Conservation (phyloP, 208 protist genomes). For the Acanthamoeba healyi region DNA sequence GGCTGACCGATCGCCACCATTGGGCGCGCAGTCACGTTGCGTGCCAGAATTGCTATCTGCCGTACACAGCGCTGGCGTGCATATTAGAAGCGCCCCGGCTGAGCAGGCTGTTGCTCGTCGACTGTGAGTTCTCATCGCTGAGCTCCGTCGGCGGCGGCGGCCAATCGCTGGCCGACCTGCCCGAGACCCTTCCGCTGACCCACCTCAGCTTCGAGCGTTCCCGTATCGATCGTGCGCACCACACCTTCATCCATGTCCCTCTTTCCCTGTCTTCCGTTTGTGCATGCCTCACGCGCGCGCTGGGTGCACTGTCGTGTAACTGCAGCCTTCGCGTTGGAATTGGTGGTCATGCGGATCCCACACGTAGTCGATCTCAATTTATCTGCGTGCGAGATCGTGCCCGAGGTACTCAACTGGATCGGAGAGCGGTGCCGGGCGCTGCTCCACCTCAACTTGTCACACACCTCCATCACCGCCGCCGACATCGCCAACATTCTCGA, state of each 20-base stretch:
- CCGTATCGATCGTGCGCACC: not conserved
- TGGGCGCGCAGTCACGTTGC: not conserved
- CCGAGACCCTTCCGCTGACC: not conserved
- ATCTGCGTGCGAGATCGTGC: not conserved
- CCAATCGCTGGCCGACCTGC: not conserved
- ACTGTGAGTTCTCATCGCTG: slow-evolving; percentile 22
- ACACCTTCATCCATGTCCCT: not conserved
- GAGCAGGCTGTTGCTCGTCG: not conserved
- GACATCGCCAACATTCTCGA: not conserved
- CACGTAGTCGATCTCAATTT: not conserved
- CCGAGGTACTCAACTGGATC: not conserved
- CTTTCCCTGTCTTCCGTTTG: too few relatives aligned
- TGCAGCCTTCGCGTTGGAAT: not conserved
- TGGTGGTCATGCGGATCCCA: not conserved
- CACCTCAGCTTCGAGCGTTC: not conserved
- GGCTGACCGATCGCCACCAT: too few relatives aligned
- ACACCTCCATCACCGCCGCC: not conserved
- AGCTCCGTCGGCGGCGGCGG: not conserved
- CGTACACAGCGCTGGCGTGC: not conserved
- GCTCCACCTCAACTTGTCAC: not conserved
- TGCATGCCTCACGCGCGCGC: too few relatives aligned
- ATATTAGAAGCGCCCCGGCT: not conserved
- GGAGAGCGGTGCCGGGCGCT: not conserved
- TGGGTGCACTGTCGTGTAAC: too few relatives aligned
- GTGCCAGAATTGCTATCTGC: slow-evolving; percentile 2